Evolutionary conservation across 306 rosid genomes (phyloP), one percentile per base, ranked within the genome.

Genomic region (Inga laurina): DNA sequence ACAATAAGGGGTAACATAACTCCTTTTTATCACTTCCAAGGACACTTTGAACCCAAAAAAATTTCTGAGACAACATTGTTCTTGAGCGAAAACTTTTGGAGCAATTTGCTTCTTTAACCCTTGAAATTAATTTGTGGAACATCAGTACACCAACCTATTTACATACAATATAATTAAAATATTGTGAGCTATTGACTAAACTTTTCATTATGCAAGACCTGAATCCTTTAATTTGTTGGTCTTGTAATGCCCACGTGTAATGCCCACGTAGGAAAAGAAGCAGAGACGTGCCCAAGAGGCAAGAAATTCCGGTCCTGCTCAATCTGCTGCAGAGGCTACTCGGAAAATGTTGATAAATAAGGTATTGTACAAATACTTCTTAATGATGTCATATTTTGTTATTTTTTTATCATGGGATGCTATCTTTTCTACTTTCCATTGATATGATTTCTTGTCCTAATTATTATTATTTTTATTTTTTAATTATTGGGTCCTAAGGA

Each of bases 251-350:
- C n/a, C n/a, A n/a, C n/a, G n/a, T n/a, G n/a, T n/a, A n/a, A n/a
- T 77, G 34, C 34, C 18, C 69, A 49, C 30, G 21, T 77, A 92
- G 97, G 94, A 90, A 85, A 78, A 79, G 82, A 88, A 81, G 73
- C 82, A 83, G 45, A 88, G 61, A 86, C 90, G 82, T 64, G 84
- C 87, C 82, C 81, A 81, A 0, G 84, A 89, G 82, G 90, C 88
- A 61, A 88, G 86, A 80, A 82, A 54, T 67, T 66, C 76, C 5
- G 83, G 91, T 84, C 92, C 96, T 81, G 97, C 95, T 78, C 91
- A 91, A 86, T 90, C 97, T 24, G 91, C 97, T 78, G 90, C 84
- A 15, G 98, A 90, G 84, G 93, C 94, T 22, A 78, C 93, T 44
- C 86, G 88, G 45, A 91, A 87, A 82, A 90, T 89, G 93, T 80